Conservation (phyloP, 257 asterid genomes). For the Lantana camara region DNA sequence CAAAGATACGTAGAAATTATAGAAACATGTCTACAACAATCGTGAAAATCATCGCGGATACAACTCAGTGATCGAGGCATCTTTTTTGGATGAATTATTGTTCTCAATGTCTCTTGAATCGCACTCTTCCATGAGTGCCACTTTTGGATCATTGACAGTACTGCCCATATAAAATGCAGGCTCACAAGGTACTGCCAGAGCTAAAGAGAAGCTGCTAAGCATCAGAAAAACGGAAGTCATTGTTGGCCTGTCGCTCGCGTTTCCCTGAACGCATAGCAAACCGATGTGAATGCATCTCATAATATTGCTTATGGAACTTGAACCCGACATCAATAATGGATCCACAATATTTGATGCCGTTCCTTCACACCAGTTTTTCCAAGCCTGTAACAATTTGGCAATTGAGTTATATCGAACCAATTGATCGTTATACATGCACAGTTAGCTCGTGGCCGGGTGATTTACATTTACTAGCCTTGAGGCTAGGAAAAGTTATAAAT, state of each 20-base stretch:
- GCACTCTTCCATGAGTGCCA: background rate
- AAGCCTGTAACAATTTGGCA: conserved; percentile 9
- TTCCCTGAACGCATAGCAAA: conserved; percentile 30
- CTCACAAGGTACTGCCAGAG: conserved; percentile 10
- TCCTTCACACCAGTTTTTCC: conserved; percentile 29
- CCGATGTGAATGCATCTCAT: conserved; percentile 35
- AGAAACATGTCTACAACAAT: no score
- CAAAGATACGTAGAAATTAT: no score
- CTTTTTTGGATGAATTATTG: background rate
- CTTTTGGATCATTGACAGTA: background rate
- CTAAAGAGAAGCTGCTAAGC: conserved; percentile 4
- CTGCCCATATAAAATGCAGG: background rate
- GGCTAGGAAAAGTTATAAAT: no score
- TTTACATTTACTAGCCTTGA: no score
- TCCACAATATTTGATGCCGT: background rate
- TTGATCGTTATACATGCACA: no score
- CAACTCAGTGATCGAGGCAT: conserved; percentile 5
- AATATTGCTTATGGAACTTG: background rate
- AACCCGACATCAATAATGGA: background rate
- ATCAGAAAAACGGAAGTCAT: conserved; percentile 31
- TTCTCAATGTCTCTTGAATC: background rate
- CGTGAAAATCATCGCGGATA: conserved; percentile 4
- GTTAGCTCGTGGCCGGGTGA: no score
- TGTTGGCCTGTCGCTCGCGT: conserved; percentile 31
- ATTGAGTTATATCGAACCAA: no score